Conservation (phyloP, 2,329 filamentous ascomycete species). For the Talaromyces sp. region DNA sequence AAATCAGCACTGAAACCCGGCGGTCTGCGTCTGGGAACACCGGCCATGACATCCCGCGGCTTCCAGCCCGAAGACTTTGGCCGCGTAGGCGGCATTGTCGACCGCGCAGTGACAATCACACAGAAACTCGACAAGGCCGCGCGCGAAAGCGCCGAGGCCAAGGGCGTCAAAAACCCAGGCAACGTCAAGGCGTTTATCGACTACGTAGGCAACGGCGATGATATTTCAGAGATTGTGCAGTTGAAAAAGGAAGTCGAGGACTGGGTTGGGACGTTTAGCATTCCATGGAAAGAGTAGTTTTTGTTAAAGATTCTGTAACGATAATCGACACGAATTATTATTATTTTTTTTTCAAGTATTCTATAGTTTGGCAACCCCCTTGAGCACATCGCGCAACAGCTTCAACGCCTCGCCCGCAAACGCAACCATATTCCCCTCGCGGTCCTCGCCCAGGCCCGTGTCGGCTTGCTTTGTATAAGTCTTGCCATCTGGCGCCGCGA, state of each 20-base stretch:
- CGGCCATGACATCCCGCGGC: conserved; percentile 96
- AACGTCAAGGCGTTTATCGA: conserved; percentile 98
- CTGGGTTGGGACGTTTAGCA: conserved; percentile 86
- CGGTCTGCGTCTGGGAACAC: conserved; percentile 87
- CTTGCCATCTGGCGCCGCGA: conserved; percentile 45
- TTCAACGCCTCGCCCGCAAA: conserved; percentile 55
- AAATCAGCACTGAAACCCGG: conserved; percentile 89
- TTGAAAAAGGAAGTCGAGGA: conserved; percentile 83
- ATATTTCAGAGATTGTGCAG: conserved; percentile 74
- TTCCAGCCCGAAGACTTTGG: conserved; percentile 84
- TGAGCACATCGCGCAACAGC: conserved; percentile 52
- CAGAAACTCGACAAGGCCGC: conserved; percentile 64
- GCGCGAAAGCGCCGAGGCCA: conserved; percentile 68
- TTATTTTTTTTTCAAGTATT: not conserved
- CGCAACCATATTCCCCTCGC: conserved; percentile 57
- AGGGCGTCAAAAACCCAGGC: conserved; percentile 89
- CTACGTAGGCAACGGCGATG: conserved; percentile 73
- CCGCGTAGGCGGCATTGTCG: conserved; percentile 77
- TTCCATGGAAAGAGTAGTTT: conserved; percentile 60
- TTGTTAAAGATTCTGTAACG: not conserved
- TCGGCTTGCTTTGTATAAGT: conserved; percentile 50
- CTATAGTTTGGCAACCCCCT: conserved; percentile 19
- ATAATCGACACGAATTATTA: not conserved
- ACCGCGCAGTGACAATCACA: conserved; percentile 74
- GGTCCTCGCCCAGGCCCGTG: conserved; percentile 48